phyloP scores from a whole-genome alignment of 1,139 yeast genomes.

The Pneumocystis wakefieldiae region DNA sequence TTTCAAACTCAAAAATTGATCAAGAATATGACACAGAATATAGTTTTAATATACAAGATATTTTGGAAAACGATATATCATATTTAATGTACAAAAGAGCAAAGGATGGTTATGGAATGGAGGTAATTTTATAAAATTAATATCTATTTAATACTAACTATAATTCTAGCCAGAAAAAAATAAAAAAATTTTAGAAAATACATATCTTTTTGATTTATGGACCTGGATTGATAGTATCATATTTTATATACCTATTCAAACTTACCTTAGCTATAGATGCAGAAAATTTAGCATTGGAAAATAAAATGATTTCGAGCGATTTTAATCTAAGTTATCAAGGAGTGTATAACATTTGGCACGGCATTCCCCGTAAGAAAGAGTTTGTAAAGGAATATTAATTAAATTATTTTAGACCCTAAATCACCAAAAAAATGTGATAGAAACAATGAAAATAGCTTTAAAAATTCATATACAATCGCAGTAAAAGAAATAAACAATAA shows the following conservation, averaged over 20 bases:
- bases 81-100: constrained; percentile 7
- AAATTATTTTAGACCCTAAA: constrained; percentile 1
- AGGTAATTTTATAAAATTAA: not conserved
- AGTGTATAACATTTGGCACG: constrained; percentile 80
- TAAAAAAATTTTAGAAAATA: constrained; percentile 45
- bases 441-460: not conserved
- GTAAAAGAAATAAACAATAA: constrained; percentile 13
- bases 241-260: not conserved
- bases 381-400: constrained; percentile 15
- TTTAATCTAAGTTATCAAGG: constrained; percentile 81
- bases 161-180: constrained; percentile 26
- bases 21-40: not conserved
- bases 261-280: constrained; percentile 35
- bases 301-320: constrained; percentile 50
- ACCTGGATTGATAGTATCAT: constrained; percentile 64
- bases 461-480: constrained; percentile 3
- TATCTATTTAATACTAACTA: not conserved
- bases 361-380: constrained; percentile 27
- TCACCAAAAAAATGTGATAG: not conserved
- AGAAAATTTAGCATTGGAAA: constrained; percentile 29
- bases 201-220: constrained; percentile 68
- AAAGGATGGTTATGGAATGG: not conserved
- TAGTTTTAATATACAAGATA: constrained; percentile 6
- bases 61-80: constrained; percentile 24
- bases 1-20: not conserved